These are phyloP conservation scores for Cryptococcus maquisensis DNA, from an alignment of 1,284 basidiomycete genomes.

Conservation along the genomic window DNA sequence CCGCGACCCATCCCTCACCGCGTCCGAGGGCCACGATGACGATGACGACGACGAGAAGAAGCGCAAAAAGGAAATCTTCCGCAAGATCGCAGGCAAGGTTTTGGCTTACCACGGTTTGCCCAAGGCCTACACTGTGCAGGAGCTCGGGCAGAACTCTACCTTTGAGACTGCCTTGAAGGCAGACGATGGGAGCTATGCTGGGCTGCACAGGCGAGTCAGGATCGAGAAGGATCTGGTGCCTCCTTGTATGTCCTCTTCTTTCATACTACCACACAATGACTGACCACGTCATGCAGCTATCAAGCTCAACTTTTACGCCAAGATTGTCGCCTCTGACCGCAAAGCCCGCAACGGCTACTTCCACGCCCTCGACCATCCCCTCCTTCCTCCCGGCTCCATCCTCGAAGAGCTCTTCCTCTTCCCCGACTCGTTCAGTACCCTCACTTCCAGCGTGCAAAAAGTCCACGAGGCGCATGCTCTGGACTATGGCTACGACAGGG, in stretches of 20 bases:
- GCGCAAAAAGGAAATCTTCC: slow-evolving; percentile 52
- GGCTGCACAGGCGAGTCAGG: slow-evolving; percentile 57
- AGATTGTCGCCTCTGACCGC: slow-evolving; percentile 54
- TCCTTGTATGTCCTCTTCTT: slow-evolving; percentile 26
- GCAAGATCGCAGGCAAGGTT: slow-evolving; percentile 56
- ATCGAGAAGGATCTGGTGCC: slow-evolving; percentile 52
- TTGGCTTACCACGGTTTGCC: slow-evolving; percentile 63
- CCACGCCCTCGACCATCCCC: slow-evolving; percentile 59
- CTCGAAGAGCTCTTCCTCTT: slow-evolving; percentile 60
- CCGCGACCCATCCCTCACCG: slow-evolving; percentile 21
- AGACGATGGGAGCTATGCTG: slow-evolving; percentile 55
- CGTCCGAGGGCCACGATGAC: slow-evolving; percentile 8
- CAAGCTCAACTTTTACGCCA: slow-evolving; percentile 59
- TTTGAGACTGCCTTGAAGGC: slow-evolving; percentile 58
- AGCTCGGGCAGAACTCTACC: slow-evolving; percentile 59
- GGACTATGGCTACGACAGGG: slow-evolving; percentile 48
- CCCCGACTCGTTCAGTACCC: slow-evolving; percentile 56
- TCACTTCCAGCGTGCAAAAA: slow-evolving; percentile 61
- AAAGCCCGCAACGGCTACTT: slow-evolving; percentile 62
- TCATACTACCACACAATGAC: not conserved
- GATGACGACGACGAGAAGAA: slow-evolving; percentile 52
- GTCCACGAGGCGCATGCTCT: slow-evolving; percentile 51
- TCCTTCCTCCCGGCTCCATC: slow-evolving; percentile 61
- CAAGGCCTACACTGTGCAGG: slow-evolving; percentile 46
- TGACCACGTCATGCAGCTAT: slow-evolving; percentile 26